Conservation (phyloP, 768 basidiomycete species). For the Tulasnella sp. region DNA sequence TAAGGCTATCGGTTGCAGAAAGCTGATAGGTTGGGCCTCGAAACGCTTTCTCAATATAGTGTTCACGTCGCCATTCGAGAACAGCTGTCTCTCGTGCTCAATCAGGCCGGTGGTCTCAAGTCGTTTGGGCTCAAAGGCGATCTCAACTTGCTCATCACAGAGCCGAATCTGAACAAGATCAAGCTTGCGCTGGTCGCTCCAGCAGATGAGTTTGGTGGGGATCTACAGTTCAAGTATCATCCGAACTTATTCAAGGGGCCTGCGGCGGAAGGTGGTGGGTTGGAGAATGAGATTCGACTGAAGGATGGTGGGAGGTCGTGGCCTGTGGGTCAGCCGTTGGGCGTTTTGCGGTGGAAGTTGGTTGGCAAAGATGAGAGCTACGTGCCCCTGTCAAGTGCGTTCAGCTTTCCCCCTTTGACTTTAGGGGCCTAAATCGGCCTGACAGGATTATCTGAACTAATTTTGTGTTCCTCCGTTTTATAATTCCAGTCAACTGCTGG, state of each 20-base stretch:
- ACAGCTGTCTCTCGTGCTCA: slow-evolving; percentile 62
- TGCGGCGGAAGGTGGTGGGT: slow-evolving; percentile 31
- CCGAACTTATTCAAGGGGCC: slow-evolving; percentile 58
- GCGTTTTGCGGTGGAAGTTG: slow-evolving; percentile 89
- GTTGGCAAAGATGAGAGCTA: slow-evolving; percentile 82
- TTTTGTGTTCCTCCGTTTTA: too few relatives aligned
- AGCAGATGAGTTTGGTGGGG: slow-evolving; percentile 38
- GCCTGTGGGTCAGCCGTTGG: slow-evolving; percentile 76
- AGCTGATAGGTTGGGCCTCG: too few relatives aligned
- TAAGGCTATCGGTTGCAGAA: too few relatives aligned
- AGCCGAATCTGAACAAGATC: slow-evolving; percentile 59
- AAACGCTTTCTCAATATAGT: slow-evolving; percentile 32
- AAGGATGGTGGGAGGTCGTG: slow-evolving; percentile 76
- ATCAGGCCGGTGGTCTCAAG: slow-evolving; percentile 84
- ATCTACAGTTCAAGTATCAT: slow-evolving; percentile 92
- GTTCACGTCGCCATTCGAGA: slow-evolving; percentile 83
- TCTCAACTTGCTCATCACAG: slow-evolving; percentile 81
- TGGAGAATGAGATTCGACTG: slow-evolving; percentile 57
- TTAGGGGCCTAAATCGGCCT: too few relatives aligned
- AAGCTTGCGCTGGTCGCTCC: slow-evolving; percentile 48
- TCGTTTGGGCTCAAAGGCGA: slow-evolving; percentile 89
- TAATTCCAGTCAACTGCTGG: slow-evolving; percentile 87
- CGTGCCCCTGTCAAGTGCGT: slow-evolving; percentile 82
- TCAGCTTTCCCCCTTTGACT: not conserved
- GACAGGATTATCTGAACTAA: too few relatives aligned